phyloP scores from a whole-genome alignment of 1,139 yeast genomes.

The Pichia sp. region DNA sequence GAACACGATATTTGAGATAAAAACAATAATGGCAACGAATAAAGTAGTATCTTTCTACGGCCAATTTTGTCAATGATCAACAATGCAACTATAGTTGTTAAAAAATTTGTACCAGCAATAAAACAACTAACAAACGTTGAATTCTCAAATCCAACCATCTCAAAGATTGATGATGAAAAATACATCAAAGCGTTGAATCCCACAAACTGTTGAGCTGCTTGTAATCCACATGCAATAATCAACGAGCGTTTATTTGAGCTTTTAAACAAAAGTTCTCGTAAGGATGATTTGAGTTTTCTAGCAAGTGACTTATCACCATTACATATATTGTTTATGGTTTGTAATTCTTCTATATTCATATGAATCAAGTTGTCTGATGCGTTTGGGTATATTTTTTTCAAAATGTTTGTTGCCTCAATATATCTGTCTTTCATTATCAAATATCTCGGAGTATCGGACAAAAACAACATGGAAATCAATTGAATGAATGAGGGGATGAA shows the following conservation, averaged over 20 bases:
- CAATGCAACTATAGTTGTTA: constrained; percentile 47
- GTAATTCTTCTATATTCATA: constrained; percentile 41
- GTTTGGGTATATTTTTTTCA: constrained; percentile 37
- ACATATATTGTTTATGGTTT: constrained; percentile 32
- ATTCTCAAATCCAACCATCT: constrained; percentile 48
- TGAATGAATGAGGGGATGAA: constrained; percentile 49
- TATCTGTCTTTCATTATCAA: constrained; percentile 41
- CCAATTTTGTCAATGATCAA: constrained; percentile 49
- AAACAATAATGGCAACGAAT: constrained; percentile 44
- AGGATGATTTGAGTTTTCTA: constrained; percentile 35
- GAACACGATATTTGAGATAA: constrained; percentile 46
- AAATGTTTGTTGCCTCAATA: constrained; percentile 39
- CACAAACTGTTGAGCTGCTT: constrained; percentile 54
- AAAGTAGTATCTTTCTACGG: constrained; percentile 44
- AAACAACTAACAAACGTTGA: constrained; percentile 53
- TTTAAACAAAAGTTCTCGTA: constrained; percentile 37
- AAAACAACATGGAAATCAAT: constrained; percentile 40
- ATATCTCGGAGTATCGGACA: constrained; percentile 56
- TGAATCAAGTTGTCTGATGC: constrained; percentile 31
- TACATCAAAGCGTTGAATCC: constrained; percentile 59
- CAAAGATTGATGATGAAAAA: constrained; percentile 51
- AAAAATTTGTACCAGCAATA: constrained; percentile 52
- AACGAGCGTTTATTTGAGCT: constrained; percentile 49
- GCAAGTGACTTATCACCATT: constrained; percentile 1
- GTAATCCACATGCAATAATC: constrained; percentile 52